These are phyloP conservation scores for Trichosporon faecale DNA, from an alignment of 1,284 basidiomycete genomes.

Conservation along the genomic window DNA sequence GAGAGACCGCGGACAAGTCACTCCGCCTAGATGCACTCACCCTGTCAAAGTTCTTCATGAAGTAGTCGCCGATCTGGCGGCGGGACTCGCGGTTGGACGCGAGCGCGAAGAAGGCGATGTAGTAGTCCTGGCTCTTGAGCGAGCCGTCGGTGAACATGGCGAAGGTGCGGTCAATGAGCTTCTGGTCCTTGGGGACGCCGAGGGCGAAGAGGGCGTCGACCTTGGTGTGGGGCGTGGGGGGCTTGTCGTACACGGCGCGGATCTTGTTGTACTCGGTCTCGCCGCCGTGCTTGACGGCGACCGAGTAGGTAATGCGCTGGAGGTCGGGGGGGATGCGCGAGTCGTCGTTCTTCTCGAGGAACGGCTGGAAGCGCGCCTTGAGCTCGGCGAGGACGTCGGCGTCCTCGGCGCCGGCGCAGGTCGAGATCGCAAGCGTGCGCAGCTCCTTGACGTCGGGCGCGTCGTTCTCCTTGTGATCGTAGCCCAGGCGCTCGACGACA, in stretches of 20 bases:
- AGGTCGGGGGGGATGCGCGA: constrained; percentile 76
- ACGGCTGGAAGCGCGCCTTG: constrained; percentile 68
- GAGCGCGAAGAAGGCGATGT: constrained; percentile 55
- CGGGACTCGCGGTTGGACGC: constrained; percentile 42
- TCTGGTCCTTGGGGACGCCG: constrained; percentile 36
- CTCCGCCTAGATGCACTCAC: constrained; percentile 53
- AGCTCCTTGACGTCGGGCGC: constrained; percentile 69
- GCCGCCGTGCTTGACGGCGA: constrained; percentile 69
- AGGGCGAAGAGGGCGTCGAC: constrained; percentile 63
- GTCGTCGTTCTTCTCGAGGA: constrained; percentile 70
- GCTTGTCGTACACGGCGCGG: constrained; percentile 66
- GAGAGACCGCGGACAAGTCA: not conserved
- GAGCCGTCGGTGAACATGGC: constrained; percentile 57
- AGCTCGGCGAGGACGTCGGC: constrained; percentile 69
- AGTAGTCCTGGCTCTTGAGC: constrained; percentile 64
- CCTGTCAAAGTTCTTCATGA: constrained; percentile 61
- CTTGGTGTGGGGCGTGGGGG: constrained; percentile 68
- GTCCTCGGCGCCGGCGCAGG: constrained; percentile 65
- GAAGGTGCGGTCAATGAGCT: constrained; percentile 62
- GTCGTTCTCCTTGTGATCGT: constrained; percentile 69
- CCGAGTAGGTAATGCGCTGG: constrained; percentile 51
- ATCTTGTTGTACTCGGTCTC: constrained; percentile 72
- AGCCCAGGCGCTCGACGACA: constrained; percentile 74
- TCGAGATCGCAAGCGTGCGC: constrained; percentile 70
- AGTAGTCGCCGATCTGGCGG: constrained; percentile 52